A percentile compares a stretch with the other conserved stretches of the same genome.
phyloP scores from a whole-genome alignment of 306 rosid genomes.

The Prunus armeniaca region DNA sequence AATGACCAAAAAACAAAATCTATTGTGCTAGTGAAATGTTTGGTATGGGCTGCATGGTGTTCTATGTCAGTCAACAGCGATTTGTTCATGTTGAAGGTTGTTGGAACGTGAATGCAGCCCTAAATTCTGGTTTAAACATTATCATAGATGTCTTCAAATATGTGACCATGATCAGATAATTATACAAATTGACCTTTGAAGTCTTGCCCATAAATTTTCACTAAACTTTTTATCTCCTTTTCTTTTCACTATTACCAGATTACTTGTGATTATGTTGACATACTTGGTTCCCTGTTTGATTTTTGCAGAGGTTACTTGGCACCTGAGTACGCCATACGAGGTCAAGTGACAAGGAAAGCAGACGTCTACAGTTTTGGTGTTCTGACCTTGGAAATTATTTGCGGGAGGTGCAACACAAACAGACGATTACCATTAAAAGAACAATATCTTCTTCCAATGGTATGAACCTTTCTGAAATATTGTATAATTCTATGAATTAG shows the following conservation, averaged over 20 bases:
- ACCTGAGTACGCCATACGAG: constrained; percentile 81
- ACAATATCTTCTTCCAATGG: constrained; percentile 72
- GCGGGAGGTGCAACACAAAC: constrained; percentile 74
- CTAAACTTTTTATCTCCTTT: neutral
- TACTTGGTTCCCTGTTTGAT: constrained; percentile 15
- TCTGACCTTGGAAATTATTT: constrained; percentile 66
- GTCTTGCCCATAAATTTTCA: too few relatives aligned
- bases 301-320: constrained; percentile 77
- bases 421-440: constrained; percentile 57
- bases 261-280: constrained; percentile 6
- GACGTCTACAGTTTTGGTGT: constrained; percentile 87
- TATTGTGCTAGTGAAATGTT: neutral
- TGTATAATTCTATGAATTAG: neutral
- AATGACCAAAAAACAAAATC: neutral
- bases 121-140: neutral
- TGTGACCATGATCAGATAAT: neutral
- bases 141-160: neutral
- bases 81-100: neutral
- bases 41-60: constrained; percentile 3
- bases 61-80: neutral
- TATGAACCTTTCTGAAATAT: constrained; percentile 14
- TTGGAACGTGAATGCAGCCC: neutral
- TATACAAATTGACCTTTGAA: neutral
- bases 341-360: constrained; percentile 82
- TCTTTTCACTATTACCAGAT: neutral